phyloP scores from a whole-genome alignment of 2,329 filamentous ascomycete genomes.

The Fusarium secorum region DNA sequence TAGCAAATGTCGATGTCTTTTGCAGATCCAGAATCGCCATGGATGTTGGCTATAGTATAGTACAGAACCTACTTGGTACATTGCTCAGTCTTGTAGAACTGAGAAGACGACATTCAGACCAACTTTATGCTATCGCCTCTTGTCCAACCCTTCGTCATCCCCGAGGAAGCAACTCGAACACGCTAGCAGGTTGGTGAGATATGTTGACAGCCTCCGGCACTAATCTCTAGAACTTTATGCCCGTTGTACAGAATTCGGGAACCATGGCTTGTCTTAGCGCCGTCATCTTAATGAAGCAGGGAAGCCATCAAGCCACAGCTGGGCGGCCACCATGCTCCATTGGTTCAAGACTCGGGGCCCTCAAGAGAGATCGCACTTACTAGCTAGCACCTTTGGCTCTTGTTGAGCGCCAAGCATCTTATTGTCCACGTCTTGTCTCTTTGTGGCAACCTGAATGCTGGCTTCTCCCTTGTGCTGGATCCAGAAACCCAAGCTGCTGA shows the following conservation, averaged over 20 bases:
- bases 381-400: constrained; percentile 1
- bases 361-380: constrained; percentile 18
- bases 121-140: background rate
- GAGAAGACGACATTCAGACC: background rate
- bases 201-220: constrained; percentile 27
- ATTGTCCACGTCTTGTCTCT: constrained; percentile 12
- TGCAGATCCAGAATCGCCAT: background rate
- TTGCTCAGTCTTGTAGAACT: background rate
- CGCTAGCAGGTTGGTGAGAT: constrained; percentile 15
- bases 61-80: background rate
- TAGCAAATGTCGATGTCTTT: background rate
- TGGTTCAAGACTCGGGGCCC: constrained; percentile 10
- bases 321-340: constrained; percentile 18
- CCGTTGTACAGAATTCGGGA: constrained; percentile 23
- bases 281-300: constrained; percentile 9
- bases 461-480: constrained; percentile 25
- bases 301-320: constrained; percentile 16
- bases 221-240: constrained; percentile 11
- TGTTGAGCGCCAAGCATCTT: constrained; percentile 19
- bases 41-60: background rate
- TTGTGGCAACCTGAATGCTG: constrained; percentile 20
- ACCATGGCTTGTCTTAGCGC: constrained; percentile 28
- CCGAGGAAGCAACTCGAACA: constrained; percentile 9
- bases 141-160: constrained; percentile 24
- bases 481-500: constrained; percentile 15